Conservation (phyloP, 2,329 filamentous ascomycete species). For the Colletotrichum tanaceti region DNA sequence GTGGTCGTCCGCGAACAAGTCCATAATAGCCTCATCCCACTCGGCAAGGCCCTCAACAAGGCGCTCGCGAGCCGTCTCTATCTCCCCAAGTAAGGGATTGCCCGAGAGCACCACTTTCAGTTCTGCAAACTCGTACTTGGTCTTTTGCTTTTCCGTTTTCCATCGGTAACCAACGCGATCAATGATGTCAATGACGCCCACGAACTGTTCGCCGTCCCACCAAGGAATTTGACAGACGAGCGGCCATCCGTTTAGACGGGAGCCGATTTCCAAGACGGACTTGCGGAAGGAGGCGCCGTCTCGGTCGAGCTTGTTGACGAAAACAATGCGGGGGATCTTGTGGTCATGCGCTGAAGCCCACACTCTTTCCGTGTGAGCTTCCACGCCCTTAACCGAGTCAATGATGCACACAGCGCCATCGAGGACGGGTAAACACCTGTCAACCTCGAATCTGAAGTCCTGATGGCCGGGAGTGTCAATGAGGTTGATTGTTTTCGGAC, state of each 20-base stretch:
- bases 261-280: slow-evolving; percentile 86
- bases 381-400: slow-evolving; percentile 91
- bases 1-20: slow-evolving; percentile 82
- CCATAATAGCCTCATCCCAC: slow-evolving; percentile 86
- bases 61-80: slow-evolving; percentile 79
- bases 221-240: slow-evolving; percentile 95
- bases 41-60: slow-evolving; percentile 89
- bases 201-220: slow-evolving; percentile 85
- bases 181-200: slow-evolving; percentile 87
- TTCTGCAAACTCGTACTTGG: slow-evolving; percentile 45
- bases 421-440: slow-evolving; percentile 87
- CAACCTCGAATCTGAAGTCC: slow-evolving; percentile 96
- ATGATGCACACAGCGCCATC: slow-evolving; percentile 94
- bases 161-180: slow-evolving; percentile 81
- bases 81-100: slow-evolving; percentile 70
- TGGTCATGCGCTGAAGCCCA: slow-evolving; percentile 92
- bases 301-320: slow-evolving; percentile 83
- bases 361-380: slow-evolving; percentile 96
- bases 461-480: slow-evolving; percentile 98
- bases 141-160: slow-evolving; percentile 57
- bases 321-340: slow-evolving; percentile 82
- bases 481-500: slow-evolving; percentile 80
- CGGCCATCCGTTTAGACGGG: slow-evolving; percentile 84
- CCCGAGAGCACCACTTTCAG: slow-evolving; percentile 52
- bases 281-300: slow-evolving; percentile 83